phyloP scores from a whole-genome alignment of 1,284 basidiomycete species.

The Cryptococcus deneoformans region DNA sequence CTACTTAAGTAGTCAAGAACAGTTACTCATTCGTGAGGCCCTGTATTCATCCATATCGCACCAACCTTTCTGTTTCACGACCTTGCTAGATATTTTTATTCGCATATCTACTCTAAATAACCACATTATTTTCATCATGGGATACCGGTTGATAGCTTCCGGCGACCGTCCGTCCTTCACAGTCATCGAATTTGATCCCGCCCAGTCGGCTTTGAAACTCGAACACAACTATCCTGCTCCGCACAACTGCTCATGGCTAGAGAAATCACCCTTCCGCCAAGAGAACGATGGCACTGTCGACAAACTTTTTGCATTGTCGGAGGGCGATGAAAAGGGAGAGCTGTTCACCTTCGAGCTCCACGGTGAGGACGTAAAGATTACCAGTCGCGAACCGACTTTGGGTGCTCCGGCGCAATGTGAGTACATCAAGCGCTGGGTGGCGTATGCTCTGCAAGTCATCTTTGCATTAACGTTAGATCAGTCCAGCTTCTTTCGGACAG shows the following conservation, averaged over 20 bases:
- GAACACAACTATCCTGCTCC: conserved; percentile 28
- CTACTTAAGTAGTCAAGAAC: too few species aligned
- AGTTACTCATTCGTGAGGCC: too few species aligned
- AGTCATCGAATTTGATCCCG: conserved; percentile 31
- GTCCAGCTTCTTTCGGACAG: neutral
- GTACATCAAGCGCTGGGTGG: neutral
- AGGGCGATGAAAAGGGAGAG: conserved; percentile 28
- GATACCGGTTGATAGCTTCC: neutral
- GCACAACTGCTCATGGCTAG: conserved; percentile 39
- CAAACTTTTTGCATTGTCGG: conserved; percentile 35
- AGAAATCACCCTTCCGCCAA: conserved; percentile 10
- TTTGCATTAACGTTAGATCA: neutral
- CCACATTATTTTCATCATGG: too few species aligned
- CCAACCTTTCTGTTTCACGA: too few species aligned
- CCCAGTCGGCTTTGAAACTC: conserved; percentile 11
- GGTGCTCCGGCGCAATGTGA: neutral
- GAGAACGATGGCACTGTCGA: neutral
- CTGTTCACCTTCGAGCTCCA: conserved; percentile 26
- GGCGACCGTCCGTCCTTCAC: conserved; percentile 36
- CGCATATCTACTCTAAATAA: too few species aligned
- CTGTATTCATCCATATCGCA: too few species aligned
- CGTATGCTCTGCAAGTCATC: too few species aligned
- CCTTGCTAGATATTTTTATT: too few species aligned
- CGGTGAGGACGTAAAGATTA: conserved; percentile 15
- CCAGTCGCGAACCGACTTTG: conserved; percentile 2